These are phyloP conservation scores for Skeletonema menzelii DNA, from an alignment of 108 stramenopile genomes.

Conservation along the genomic window DNA sequence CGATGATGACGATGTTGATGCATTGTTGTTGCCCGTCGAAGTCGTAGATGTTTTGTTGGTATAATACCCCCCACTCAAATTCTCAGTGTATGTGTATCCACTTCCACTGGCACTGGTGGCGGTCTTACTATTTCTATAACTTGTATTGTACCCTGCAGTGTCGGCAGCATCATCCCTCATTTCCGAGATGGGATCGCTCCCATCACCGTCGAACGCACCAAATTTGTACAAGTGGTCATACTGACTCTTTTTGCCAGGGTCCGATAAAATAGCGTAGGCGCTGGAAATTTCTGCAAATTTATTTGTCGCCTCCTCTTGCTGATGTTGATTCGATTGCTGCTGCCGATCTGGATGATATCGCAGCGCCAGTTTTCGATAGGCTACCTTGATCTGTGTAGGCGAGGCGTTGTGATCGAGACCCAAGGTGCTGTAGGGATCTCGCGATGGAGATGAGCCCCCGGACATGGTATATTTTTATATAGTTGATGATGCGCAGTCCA, in stretches of 20 bases:
- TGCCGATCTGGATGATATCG: constrained; percentile 60
- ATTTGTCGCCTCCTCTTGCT: constrained; percentile 18
- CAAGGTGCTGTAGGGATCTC: constrained; percentile 61
- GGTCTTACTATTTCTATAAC: background rate
- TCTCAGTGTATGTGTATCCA: constrained; percentile 18
- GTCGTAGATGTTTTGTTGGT: background rate
- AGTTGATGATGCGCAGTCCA: too few species aligned
- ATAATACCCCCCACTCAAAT: constrained; percentile 43
- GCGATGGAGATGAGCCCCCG: background rate
- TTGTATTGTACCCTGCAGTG: background rate
- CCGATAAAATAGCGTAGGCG: constrained; percentile 59
- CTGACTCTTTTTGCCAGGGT: constrained; percentile 42
- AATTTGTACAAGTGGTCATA: constrained; percentile 53
- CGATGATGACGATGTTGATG: background rate
- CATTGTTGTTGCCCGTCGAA: background rate
- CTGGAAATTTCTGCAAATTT: constrained; percentile 56
- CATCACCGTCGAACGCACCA: constrained; percentile 33
- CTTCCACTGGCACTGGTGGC: background rate
- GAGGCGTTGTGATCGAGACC: constrained; percentile 65
- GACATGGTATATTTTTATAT: too few species aligned
- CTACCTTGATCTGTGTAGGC: constrained; percentile 48
- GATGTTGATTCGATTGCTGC: constrained; percentile 8
- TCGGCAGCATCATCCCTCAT: background rate
- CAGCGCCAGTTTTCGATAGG: constrained; percentile 57
- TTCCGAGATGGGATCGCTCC: background rate